Evolutionary conservation across 2,329 filamentous ascomycete species (phyloP), one percentile per base, ranked within the genome.

Genomic region (Zymoseptoria passerinii): DNA sequence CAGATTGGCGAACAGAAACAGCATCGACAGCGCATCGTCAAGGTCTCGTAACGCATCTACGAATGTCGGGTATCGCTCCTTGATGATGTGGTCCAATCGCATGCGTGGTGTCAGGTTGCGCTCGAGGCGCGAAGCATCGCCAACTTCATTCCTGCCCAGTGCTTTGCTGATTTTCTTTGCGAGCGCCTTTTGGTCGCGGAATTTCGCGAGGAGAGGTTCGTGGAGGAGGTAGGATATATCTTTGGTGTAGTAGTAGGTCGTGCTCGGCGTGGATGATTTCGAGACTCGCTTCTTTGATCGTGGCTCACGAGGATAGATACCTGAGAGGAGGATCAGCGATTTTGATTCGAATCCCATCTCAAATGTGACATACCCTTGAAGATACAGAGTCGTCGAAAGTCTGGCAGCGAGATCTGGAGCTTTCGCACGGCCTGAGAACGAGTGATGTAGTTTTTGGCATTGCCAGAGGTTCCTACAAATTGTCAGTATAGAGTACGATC

Each of bases 201-300:
- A 97, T 75, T 95, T 96, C 69, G 85, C 83, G 59, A 99, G 82
- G 5, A 99, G 83, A 28, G 94, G 95, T 77, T 99, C 94, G 76
- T 99, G 94, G 60, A 97, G 86, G 55, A 99, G 87, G 71, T 96
- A 99, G 76, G 97, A 92, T 67, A 99, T 96, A 74, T 99, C 94
- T 80, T 95, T 96, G 72, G 92, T 85, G 76, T 86, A 87, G 77
- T 87, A 87, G 74, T 97, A 99, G 62, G 94, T 99, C 28, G 92
- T 97, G 57, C 88, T 92, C 61, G 88, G 86, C 40, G 89, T 96
- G 27, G 91, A 85, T 60, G 89, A 90, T 76, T 95, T 96, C 72
- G 88, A 90, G 49, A 89, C 94, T 83, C 96, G 96, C 81, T 95
- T 96, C 81, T 91, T 92, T 80, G 88, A 96, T 72, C 94, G 85